A percentile compares a stretch with the other conserved stretches of the same genome.
Evolutionary conservation across 1,139 yeast genomes (phyloP).

Genomic region (Sugiyamaella pinicola): DNA sequence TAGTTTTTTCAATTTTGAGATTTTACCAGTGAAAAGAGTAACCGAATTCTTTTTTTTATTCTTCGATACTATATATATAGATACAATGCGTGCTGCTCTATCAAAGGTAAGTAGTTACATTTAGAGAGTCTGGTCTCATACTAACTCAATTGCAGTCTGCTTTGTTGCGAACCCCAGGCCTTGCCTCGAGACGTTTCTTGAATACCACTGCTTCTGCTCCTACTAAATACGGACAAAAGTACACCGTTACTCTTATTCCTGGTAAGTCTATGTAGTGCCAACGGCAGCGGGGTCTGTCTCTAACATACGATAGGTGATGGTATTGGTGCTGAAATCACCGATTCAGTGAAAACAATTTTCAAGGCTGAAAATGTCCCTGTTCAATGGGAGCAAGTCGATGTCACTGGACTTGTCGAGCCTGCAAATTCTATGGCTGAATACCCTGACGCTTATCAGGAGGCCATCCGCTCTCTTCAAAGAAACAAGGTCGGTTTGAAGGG

Average conservation of each 20-base stretch:
- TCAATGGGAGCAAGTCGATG: conserved; percentile 91
- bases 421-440: conserved; percentile 37
- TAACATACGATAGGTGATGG: conserved; percentile 63
- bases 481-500: conserved; percentile 98
- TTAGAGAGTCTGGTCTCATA: too few relatives aligned
- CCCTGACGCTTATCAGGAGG: conserved; percentile 74
- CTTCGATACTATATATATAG: conserved; percentile 1
- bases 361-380: conserved; percentile 84
- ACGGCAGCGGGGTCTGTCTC: background rate
- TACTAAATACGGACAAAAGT: conserved; percentile 85
- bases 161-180: conserved; percentile 16
- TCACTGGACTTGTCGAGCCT: conserved; percentile 72
- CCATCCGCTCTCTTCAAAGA: conserved; percentile 89
- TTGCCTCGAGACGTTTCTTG: conserved; percentile 18
- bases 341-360: conserved; percentile 89
- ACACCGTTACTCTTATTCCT: conserved; percentile 90
- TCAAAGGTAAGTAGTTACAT: conserved; percentile 21
- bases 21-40: conserved; percentile 1
- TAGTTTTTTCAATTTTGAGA: conserved; percentile 1
- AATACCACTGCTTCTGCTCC: conserved; percentile 29
- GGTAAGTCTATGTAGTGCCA: conserved; percentile 45
- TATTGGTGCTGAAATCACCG: conserved; percentile 94
- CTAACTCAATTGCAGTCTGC: conserved; percentile 14
- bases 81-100: conserved; percentile 21
- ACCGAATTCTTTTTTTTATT: background rate